Conservation (phyloP, 352 stramenopile genomes). For the Thraustotheca clavata region DNA sequence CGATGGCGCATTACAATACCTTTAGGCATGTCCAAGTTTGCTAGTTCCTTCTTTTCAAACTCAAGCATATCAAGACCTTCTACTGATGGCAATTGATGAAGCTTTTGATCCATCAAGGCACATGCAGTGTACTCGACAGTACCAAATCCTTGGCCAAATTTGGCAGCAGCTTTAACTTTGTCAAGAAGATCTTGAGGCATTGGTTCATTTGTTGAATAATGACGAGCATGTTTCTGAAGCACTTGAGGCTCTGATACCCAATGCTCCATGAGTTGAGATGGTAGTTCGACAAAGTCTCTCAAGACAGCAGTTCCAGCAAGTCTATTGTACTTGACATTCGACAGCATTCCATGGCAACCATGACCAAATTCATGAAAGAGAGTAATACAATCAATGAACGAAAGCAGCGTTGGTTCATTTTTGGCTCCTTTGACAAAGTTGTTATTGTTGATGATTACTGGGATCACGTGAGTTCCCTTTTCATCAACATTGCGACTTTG, state of each 20-base stretch:
- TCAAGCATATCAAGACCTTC: constrained; percentile 39
- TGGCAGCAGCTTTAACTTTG: constrained; percentile 35
- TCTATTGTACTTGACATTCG: constrained; percentile 94
- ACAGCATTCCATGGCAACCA: constrained; percentile 95
- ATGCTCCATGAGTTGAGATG: constrained; percentile 96
- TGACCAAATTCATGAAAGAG: constrained; percentile 99
- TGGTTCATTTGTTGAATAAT: constrained; percentile 71
- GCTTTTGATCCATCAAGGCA: constrained; percentile 47
- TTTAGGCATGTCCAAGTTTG: constrained; percentile 40
- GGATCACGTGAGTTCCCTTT: constrained; percentile 28
- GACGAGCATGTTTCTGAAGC: constrained; percentile 75
- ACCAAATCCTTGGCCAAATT: constrained; percentile 52
- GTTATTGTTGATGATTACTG: constrained; percentile 67
- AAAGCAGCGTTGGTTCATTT: constrained; percentile 34
- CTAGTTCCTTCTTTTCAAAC: constrained; percentile 48
- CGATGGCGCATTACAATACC: constrained; percentile 59
- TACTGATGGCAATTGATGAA: constrained; percentile 38
- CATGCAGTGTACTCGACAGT: constrained; percentile 54
- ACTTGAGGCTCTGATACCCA: constrained; percentile 90
- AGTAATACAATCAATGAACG: constrained; percentile 92
- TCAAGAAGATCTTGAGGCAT: constrained; percentile 74
- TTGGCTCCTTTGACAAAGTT: constrained; percentile 49
- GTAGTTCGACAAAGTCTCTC: constrained; percentile 93
- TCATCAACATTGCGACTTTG: constrained; percentile 37
- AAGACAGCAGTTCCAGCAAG: constrained; percentile 90